These are phyloP conservation scores for Wickerhamiella azymoides DNA, from an alignment of 805 yeast genomes.

Conservation along the genomic window DNA sequence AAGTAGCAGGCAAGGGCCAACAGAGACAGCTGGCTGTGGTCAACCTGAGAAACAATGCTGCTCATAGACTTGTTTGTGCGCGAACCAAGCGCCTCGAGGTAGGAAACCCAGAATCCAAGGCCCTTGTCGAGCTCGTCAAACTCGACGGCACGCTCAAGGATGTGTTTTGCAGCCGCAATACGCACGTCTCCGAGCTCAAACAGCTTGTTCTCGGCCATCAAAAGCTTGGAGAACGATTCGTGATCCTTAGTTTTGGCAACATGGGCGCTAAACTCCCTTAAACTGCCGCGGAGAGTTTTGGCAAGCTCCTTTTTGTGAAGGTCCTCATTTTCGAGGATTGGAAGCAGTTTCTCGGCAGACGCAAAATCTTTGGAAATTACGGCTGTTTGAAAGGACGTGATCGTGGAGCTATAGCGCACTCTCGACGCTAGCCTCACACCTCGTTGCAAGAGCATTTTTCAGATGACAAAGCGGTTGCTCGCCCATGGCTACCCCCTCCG, in stretches of 20 bases:
- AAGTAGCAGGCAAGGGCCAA: conserved; percentile 25
- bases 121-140: conserved; percentile 19
- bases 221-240: background rate
- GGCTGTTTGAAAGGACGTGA: conserved; percentile 3
- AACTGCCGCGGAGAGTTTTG: background rate
- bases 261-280: background rate
- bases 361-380: background rate
- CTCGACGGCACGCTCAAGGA: conserved; percentile 17
- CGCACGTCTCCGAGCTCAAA: conserved; percentile 9
- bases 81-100: conserved; percentile 20
- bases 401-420: background rate
- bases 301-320: background rate
- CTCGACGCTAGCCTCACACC: background rate
- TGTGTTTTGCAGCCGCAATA: conserved; percentile 13
- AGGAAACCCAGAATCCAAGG: conserved; percentile 24
- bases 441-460: conserved; percentile 8
- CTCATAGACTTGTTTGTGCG: conserved; percentile 8
- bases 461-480: conserved; percentile 5
- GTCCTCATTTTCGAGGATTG: background rate
- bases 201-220: conserved; percentile 1
- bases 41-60: conserved; percentile 13
- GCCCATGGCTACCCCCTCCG: background rate
- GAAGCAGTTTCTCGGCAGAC: background rate
- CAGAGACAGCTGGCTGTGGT: conserved; percentile 21
- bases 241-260: background rate